Percentiles rank a stretch among this genome's conserved stretches.
These are phyloP conservation scores for Helichrysum umbraculigerum DNA, from an alignment of 129 eudicot species.

Conservation along the genomic window DNA sequence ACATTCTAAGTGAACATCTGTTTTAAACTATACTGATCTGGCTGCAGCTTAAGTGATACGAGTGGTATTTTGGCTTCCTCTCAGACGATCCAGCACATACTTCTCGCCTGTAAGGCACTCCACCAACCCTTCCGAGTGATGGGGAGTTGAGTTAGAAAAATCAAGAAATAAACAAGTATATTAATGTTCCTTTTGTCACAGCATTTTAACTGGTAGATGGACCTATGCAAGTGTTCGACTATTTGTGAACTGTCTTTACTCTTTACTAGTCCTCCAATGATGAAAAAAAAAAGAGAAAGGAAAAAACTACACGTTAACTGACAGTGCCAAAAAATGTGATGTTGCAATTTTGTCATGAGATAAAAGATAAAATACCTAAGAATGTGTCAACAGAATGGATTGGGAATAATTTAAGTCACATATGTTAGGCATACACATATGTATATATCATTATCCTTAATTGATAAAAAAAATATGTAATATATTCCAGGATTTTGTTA, in stretches of 20 bases:
- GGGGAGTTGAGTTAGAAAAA: slow-evolving; percentile 17
- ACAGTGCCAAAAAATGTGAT: slow-evolving; percentile 4
- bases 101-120: slow-evolving; percentile 74
- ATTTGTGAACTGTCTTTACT: neutral
- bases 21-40: neutral
- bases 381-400: neutral
- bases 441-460: neutral
- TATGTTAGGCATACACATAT: neutral
- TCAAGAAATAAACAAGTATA: slow-evolving; percentile 16
- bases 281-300: neutral
- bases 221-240: neutral
- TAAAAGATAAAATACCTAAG: neutral
- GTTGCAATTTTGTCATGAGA: neutral
- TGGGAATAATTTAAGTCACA: neutral
- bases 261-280: slow-evolving; percentile 3
- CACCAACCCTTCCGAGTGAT: slow-evolving; percentile 59
- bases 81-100: slow-evolving; percentile 54
- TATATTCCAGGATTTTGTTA: neutral
- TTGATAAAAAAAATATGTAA: neutral
- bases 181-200: slow-evolving; percentile 3
- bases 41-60: slow-evolving; percentile 18
- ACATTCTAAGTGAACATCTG: neutral
- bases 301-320: neutral
- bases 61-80: slow-evolving; percentile 15
- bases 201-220: slow-evolving; percentile 11